A percentile compares a stretch with the other conserved stretches of the same genome.
Conservation (phyloP, 2,329 filamentous ascomycete species). For the Nothomitra cinnamomea region DNA sequence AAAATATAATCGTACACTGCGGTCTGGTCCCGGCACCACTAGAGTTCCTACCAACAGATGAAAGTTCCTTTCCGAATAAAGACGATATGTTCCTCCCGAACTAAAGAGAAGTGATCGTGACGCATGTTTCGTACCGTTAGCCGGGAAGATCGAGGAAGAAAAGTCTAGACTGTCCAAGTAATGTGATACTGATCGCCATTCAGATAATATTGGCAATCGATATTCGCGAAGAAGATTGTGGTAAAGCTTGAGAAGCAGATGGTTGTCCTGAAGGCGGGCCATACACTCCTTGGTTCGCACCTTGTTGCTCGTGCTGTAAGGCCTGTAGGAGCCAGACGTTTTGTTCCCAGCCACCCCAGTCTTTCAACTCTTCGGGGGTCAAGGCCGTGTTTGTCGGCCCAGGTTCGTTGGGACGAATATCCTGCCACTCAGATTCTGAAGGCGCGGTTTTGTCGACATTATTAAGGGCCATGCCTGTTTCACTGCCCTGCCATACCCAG, state of each 20-base stretch:
- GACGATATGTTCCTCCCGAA: too few relatives aligned
- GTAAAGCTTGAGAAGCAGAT: background rate
- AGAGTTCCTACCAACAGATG: too few relatives aligned
- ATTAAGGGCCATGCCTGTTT: background rate
- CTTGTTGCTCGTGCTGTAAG: slow-evolving; percentile 3
- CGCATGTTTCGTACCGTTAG: too few relatives aligned
- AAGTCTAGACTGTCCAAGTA: too few relatives aligned
- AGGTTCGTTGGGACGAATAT: background rate
- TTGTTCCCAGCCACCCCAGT: slow-evolving; percentile 6
- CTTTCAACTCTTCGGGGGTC: background rate
- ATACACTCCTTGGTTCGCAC: background rate
- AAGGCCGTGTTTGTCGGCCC: background rate
- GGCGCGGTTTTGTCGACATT: background rate
- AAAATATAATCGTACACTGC: too few relatives aligned
- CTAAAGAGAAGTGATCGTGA: too few relatives aligned
- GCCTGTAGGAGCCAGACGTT: background rate
- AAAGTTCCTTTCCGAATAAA: too few relatives aligned
- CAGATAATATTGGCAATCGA: slow-evolving; percentile 6
- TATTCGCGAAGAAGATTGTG: slow-evolving; percentile 2
- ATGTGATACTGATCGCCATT: too few relatives aligned
- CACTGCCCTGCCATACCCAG: slow-evolving; percentile 55
- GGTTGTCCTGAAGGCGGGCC: background rate
- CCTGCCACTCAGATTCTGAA: background rate
- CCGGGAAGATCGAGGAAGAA: too few relatives aligned
- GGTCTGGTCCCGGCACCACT: too few relatives aligned